Base-by-base conservation (phyloP, 139 green algal species). In the Asterochloris sp. region DNA sequence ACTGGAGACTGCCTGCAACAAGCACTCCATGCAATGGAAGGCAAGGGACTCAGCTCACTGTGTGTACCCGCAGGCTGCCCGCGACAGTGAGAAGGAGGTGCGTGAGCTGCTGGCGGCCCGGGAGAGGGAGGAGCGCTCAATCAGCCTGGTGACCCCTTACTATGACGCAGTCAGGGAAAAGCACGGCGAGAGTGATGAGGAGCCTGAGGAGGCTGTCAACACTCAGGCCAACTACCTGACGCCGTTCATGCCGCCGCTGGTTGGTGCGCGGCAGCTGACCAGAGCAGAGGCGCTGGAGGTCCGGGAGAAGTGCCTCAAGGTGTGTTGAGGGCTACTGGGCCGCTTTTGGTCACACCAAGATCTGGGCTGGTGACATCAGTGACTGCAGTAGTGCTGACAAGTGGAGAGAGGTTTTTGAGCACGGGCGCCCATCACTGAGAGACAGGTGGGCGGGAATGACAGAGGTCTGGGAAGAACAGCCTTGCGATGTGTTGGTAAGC, bases 11-110 rank as follows among this genome's bases (percentile, higher is more conserved):
- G 38, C 38, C 38, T 54, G 38, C 38, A 54, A 6, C 38, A 6
- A 54, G 38, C 38, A 54, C 38, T 6, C 38, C 38, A 54, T 54
- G 38, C 38, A 54, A 54, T 54, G 38, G 38, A 54, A 54, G 2
- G 38, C 38, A 6, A 54, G 38, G 38, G 38, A 54, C 38, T 54
- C 38, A 54, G 38, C 38, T 54, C 38, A 54, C 38, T 10, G 60
- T 23, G 9, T 71, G 66, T 26, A 19, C 26, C 14, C 83, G 69
- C 89, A 94, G 90, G 84, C 83, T 0, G 85, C 96, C 1, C 86
- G 94, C 1, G 91, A 96, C 80, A 91, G 86, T 69, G 94, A 97
- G 84, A 92, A 88, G 87, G 93, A 97, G 87, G 82, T 91, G 0
- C 84, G 81, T 66, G 92, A 96, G 80, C 92, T 96, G 73, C 68